Evolutionary conservation across 2,329 filamentous ascomycete species (phyloP), one percentile per base, ranked within the genome.

Genomic region (Colletotrichum sp.): DNA sequence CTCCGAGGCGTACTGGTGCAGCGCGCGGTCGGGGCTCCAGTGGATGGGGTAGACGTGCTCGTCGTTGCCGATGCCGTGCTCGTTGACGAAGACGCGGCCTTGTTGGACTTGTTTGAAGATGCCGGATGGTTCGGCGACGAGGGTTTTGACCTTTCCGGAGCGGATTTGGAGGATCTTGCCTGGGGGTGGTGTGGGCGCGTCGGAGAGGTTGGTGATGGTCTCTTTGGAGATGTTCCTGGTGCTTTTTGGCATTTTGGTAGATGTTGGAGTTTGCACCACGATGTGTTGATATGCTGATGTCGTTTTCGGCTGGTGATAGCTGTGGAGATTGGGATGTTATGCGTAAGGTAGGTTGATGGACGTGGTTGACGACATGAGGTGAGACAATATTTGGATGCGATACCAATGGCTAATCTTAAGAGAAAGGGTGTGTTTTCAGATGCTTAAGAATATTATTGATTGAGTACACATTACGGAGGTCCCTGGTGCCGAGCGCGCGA

Each of bases 201-300:
- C 55, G 15, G 15, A 59, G 13, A 59, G 55, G 7, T 2, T 3
- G 4, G 8, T 18, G 55, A 28, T 16, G 12, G 24, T 59, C 26
- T 59, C 55, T 59, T 59, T 59, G 2, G 24, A 59, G 24, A 59
- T 59, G 24, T 59, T 59, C 3, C 55, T 59, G 3, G 55, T 59
- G 26, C 55, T 59, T 16, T 59, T 59, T 18, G 55, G 15, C 55
- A 59, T 28, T 4, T 16, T 28, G 24, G 10, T n/a, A 3, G 18
- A 2, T n/a, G 0, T 44, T 10, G 16, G 5, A 6, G 39, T 18
- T 44, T 10, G 39, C 39, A n/a, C 0, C 16, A 6, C 8, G 39
- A n/a, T n/a, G 8, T 44, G 8, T n/a, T 10, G 16, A 0, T 10
- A 10, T n/a, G 16, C 2, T 18, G 36, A n/a, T 10, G 5, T 8